Base-by-base conservation (phyloP, 1,284 basidiomycete species). In the Heterobasidion occidentale region DNA sequence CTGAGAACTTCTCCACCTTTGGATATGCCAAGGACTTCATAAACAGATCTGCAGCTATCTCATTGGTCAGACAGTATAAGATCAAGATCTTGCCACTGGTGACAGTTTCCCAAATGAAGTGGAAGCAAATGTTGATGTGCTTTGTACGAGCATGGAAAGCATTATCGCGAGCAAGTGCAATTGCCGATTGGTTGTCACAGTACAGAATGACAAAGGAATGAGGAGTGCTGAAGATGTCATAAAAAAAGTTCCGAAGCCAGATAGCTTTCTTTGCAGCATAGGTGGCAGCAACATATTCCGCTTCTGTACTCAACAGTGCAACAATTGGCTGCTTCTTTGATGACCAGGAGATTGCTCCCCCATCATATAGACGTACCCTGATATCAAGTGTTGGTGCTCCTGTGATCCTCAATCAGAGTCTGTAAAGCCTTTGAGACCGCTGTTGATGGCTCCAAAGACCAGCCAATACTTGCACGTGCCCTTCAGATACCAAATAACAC, bases 61-160 rank as follows among this genome's bases (percentile, higher is more conserved):
- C 62, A 7, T 62, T 60, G 15, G 67, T 64, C 0, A 65, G 60
- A 36, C 63, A 61, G 56, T 69, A 67, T 9, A 34, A 15, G 12
- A 71, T 46, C 1, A 51, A 27, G 9, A 67, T 56, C 12, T 60
- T 52, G 17, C 60, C 56, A 20, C 56, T 38, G 9, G 58, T 54
- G 33, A 74, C 64, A 2, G 49, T 47, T 14, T 71, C 65, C 1
- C 71, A 67, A 19, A 74, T 57, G 53, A 65, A 71, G 54, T 76
- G 74, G 54, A 70, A 66, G 14, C 60, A 60, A 15, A 73, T 63
- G 49, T 75, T 65, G 50, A 79, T 76, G 58, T 80, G 77, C 56
- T 78, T 78, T 0, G 71, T 74, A 5, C 68, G 55, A 2, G 66
- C 27, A 36, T 52, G 51, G 38, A 44, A 52, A 15, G 19, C 38